phyloP scores from a whole-genome alignment of 345 rosid genomes.

The Hypericum perforatum region DNA sequence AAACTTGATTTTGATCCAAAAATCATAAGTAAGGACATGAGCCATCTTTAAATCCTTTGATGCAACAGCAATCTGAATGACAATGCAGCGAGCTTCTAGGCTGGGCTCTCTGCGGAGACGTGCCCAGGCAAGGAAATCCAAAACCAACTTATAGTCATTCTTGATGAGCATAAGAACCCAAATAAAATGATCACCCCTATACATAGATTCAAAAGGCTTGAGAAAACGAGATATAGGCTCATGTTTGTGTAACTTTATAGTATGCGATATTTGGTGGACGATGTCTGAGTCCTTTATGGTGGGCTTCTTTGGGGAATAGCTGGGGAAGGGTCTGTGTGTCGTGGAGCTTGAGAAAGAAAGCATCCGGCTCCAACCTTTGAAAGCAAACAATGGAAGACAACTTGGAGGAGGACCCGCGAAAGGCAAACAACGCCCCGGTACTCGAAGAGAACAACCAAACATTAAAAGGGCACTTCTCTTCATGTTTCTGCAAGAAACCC shows the following conservation, averaged over 20 bases:
- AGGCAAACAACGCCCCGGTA: conserved; percentile 16
- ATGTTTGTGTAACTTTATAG: conserved; percentile 49
- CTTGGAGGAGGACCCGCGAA: neutral
- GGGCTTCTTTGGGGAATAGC: conserved; percentile 77
- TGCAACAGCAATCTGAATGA: conserved; percentile 64
- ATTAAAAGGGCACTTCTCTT: conserved; percentile 32
- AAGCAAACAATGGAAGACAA: conserved; percentile 1
- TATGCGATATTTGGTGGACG: conserved; percentile 57
- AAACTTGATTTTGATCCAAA: conserved; percentile 51
- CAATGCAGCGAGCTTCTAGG: conserved; percentile 70
- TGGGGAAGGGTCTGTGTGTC: conserved; percentile 67
- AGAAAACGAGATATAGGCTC: conserved; percentile 54
- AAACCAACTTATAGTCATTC: conserved; percentile 55
- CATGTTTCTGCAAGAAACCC: conserved; percentile 39
- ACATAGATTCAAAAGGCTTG: conserved; percentile 62
- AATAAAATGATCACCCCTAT: conserved; percentile 66
- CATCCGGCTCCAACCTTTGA: conserved; percentile 8
- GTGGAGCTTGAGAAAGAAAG: conserved; percentile 18
- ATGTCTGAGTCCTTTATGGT: conserved; percentile 61
- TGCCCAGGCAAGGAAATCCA: conserved; percentile 85
- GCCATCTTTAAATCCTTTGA: conserved; percentile 53
- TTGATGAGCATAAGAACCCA: conserved; percentile 87
- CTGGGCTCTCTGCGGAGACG: conserved; percentile 49
- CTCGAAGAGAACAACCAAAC: conserved; percentile 21
- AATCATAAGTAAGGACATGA: conserved; percentile 40